Conservation (phyloP, 2,329 filamentous ascomycete species). For the Stagonosporopsis rhizophila region DNA sequence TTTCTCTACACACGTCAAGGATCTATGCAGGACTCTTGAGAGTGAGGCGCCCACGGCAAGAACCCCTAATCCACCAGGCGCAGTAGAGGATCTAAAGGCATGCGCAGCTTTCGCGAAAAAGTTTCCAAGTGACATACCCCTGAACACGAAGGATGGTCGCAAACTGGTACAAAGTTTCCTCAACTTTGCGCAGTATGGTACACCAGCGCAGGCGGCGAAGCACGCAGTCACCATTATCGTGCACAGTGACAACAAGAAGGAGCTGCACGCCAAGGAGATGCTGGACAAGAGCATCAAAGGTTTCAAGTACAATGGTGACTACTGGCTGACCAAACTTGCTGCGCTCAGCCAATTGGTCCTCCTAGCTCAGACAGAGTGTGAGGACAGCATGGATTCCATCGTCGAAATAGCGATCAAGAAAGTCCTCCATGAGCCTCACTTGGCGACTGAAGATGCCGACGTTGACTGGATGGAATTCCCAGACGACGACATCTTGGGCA, state of each 20-base stretch:
- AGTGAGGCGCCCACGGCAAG: slow-evolving; percentile 77
- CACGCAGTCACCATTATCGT: slow-evolving; percentile 92
- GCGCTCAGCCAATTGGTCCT: slow-evolving; percentile 78
- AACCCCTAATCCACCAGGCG: slow-evolving; percentile 71
- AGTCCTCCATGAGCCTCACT: slow-evolving; percentile 73
- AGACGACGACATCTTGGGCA: slow-evolving; percentile 83
- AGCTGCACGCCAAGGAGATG: slow-evolving; percentile 85
- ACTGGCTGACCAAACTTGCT: slow-evolving; percentile 77
- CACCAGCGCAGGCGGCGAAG: slow-evolving; percentile 84
- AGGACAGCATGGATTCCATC: slow-evolving; percentile 74
- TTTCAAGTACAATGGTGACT: slow-evolving; percentile 73
- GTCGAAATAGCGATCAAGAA: slow-evolving; percentile 78
- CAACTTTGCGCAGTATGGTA: slow-evolving; percentile 82
- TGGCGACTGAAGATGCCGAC: slow-evolving; percentile 63
- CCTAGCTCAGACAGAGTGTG: slow-evolving; percentile 74
- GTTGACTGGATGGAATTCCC: slow-evolving; percentile 61
- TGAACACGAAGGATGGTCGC: slow-evolving; percentile 63
- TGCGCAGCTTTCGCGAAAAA: slow-evolving; percentile 90
- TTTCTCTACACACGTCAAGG: slow-evolving; percentile 90
- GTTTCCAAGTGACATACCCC: slow-evolving; percentile 82
- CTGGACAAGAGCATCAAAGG: slow-evolving; percentile 76
- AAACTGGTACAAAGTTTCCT: slow-evolving; percentile 83
- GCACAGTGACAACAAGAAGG: slow-evolving; percentile 76
- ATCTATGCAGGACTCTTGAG: slow-evolving; percentile 85
- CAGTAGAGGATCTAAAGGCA: slow-evolving; percentile 92